phyloP scores from a whole-genome alignment of 2,329 filamentous ascomycete genomes.

The Diplodia scrobiculata region DNA sequence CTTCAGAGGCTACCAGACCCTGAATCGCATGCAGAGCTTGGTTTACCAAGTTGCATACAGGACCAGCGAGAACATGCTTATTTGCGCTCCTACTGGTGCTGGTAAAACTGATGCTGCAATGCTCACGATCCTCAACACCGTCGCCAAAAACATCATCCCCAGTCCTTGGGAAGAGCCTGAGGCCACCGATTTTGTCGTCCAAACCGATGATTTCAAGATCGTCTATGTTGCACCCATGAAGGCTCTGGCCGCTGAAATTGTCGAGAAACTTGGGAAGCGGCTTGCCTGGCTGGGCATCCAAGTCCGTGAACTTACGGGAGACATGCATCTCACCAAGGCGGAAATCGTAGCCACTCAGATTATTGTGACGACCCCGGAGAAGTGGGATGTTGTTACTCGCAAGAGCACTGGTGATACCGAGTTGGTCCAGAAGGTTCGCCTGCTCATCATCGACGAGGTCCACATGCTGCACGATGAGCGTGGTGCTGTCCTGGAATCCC shows the following conservation, averaged over 20 bases:
- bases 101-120: constrained; percentile 99
- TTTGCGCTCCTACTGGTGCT: constrained; percentile 95
- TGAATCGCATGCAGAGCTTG: constrained; percentile 98
- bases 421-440: constrained; percentile 91
- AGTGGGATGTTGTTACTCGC: constrained; percentile 97
- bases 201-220: constrained; percentile 90
- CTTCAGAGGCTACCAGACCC: constrained; percentile 87
- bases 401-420: constrained; percentile 98
- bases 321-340: constrained; percentile 97
- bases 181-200: constrained; percentile 78
- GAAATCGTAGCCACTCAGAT: constrained; percentile 97
- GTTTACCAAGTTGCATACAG: constrained; percentile 94
- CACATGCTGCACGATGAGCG: constrained; percentile 99
- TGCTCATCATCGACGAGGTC: constrained; percentile 97
- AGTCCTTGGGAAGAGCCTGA: constrained; percentile 74
- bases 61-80: constrained; percentile 97
- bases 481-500: constrained; percentile 90
- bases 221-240: constrained; percentile 99
- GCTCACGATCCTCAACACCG: constrained; percentile 88
- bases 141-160: constrained; percentile 81
- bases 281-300: constrained; percentile 91
- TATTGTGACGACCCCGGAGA: constrained; percentile 97
- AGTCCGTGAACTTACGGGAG: constrained; percentile 91
- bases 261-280: constrained; percentile 87
- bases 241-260: constrained; percentile 92